Conservation (phyloP, 1,284 basidiomycete genomes). For the Marasmius fiardii region DNA sequence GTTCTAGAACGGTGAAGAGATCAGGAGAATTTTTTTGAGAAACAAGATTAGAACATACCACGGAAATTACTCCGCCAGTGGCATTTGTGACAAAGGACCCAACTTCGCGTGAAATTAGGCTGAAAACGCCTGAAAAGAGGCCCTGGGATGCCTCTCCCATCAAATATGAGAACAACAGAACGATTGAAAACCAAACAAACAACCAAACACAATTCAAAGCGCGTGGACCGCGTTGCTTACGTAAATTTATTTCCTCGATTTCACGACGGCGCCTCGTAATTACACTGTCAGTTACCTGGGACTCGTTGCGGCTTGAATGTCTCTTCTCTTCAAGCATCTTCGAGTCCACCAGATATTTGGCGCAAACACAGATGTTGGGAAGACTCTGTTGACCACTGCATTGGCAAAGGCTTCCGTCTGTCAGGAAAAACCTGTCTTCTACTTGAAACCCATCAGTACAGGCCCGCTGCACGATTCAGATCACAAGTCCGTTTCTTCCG, state of each 20-base stretch:
- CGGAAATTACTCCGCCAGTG: constrained; percentile 39
- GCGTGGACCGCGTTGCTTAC: not conserved
- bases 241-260: not conserved
- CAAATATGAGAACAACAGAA: constrained; percentile 3
- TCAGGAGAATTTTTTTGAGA: not conserved
- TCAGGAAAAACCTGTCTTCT: constrained; percentile 56
- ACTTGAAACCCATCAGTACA: constrained; percentile 91
- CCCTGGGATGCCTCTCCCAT: constrained; percentile 24
- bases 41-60: constrained; percentile 15
- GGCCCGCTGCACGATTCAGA: constrained; percentile 81
- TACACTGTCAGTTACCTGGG: not conserved
- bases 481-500: constrained; percentile 59
- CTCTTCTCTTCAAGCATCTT: constrained; percentile 69
- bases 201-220: not conserved
- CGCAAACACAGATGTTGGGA: constrained; percentile 90
- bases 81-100: constrained; percentile 67
- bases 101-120: constrained; percentile 66
- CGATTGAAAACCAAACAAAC: constrained; percentile 1
- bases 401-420: constrained; percentile 73
- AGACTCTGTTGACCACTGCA: constrained; percentile 85
- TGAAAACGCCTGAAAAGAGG: constrained; percentile 61
- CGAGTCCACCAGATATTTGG: constrained; percentile 90
- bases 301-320: constrained; percentile 26
- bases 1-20: constrained; percentile 9
- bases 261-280: too few relatives aligned